phyloP scores from a whole-genome alignment of 768 basidiomycete genomes.

The Dentipellis sp. region DNA sequence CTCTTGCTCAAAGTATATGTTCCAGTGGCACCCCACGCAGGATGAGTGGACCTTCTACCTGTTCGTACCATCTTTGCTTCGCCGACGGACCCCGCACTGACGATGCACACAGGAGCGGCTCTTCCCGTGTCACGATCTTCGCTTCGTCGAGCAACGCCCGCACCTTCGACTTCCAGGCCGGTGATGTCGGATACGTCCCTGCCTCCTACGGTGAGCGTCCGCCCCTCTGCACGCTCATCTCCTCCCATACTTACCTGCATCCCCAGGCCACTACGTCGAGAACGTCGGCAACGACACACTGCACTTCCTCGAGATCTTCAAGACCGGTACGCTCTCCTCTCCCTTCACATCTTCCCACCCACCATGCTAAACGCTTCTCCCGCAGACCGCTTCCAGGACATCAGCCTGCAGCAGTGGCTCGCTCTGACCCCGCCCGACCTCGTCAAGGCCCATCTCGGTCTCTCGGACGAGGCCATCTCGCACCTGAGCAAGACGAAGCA shows the following conservation, averaged over 20 bases:
- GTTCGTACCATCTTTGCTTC: constrained; percentile 25
- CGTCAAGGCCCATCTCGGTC: constrained; percentile 51
- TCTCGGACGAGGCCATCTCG: constrained; percentile 41
- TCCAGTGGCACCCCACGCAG: constrained; percentile 61
- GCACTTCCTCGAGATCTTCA: constrained; percentile 32
- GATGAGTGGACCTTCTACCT: constrained; percentile 56
- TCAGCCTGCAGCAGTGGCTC: constrained; percentile 18
- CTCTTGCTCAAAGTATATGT: neutral
- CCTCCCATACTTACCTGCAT: neutral
- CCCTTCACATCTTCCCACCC: neutral
- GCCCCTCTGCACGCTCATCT: neutral
- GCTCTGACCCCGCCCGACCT: constrained; percentile 28
- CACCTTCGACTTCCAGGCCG: constrained; percentile 52
- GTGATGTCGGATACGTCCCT: constrained; percentile 56
- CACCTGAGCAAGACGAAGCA: constrained; percentile 43
- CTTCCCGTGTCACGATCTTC: constrained; percentile 47
- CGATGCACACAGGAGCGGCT: constrained; percentile 33
- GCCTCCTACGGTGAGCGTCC: constrained; percentile 38
- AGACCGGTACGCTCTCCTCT: constrained; percentile 16
- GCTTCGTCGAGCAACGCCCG: constrained; percentile 41
- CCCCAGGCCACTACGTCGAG: constrained; percentile 32
- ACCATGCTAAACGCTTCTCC: neutral
- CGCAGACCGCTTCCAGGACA: constrained; percentile 22
- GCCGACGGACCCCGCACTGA: too few species aligned
- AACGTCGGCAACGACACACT: constrained; percentile 31